Evolutionary conservation across 257 asterid genomes (phyloP).

Genomic region (Forsythia suspensa): DNA sequence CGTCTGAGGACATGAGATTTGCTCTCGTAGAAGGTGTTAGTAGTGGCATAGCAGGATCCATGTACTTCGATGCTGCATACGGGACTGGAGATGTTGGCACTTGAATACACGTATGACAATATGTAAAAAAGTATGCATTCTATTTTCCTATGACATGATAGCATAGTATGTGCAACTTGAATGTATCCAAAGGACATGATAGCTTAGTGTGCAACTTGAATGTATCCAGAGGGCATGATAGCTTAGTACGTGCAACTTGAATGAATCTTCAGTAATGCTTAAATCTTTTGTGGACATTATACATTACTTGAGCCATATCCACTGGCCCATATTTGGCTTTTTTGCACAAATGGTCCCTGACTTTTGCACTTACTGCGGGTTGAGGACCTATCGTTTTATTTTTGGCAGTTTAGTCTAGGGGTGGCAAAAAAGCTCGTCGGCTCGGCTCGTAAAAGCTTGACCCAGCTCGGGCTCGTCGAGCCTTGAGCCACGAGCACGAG

Average conservation of each 20-base stretch:
- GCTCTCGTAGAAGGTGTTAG: constrained; percentile 65
- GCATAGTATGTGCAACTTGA: not conserved
- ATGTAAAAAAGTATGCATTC: not conserved
- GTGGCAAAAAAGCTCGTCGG: no score
- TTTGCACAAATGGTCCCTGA: no score
- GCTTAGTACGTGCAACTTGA: not conserved
- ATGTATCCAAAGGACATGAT: not conserved
- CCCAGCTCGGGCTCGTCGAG: no score
- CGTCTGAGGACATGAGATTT: constrained; percentile 72
- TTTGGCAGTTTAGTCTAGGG: no score
- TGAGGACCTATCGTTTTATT: no score
- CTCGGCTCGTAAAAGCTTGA: no score
- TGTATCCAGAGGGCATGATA: not conserved
- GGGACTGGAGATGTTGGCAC: constrained; percentile 34
- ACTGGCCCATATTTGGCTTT: no score
- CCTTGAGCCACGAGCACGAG: no score
- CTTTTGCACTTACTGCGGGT: no score
- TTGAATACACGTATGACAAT: constrained; percentile 3
- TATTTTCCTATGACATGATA: not conserved
- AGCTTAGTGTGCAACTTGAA: not conserved
- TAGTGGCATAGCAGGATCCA: constrained; percentile 25
- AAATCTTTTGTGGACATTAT: not conserved
- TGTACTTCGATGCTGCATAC: constrained; percentile 36
- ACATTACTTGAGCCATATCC: no score
- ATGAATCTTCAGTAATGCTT: not conserved